Evolutionary conservation across 192 early-diverging fungal species (phyloP).

Genomic region (Coemansia erecta): DNA sequence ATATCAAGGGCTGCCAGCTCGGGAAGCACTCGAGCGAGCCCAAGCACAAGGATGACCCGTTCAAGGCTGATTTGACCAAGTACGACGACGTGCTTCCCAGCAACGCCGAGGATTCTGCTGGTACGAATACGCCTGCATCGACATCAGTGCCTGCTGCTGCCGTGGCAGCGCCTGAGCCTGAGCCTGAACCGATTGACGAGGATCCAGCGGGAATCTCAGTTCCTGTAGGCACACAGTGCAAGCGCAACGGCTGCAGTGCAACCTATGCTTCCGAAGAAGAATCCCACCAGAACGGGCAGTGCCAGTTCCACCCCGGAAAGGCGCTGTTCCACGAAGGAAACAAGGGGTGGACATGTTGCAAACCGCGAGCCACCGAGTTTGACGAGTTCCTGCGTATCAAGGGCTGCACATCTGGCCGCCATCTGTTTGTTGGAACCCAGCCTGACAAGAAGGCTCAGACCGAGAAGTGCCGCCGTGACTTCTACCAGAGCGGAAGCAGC

Average conservation of each 20-base stretch:
- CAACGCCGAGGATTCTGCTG: constrained; percentile 8
- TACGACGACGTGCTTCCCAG: constrained; percentile 37
- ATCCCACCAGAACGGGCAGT: constrained; percentile 44
- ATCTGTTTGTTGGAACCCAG: constrained; percentile 79
- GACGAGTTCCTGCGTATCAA: constrained; percentile 96
- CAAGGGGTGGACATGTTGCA: constrained; percentile 97
- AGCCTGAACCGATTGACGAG: constrained; percentile 63
- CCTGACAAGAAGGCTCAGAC: constrained; percentile 15
- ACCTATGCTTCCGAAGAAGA: constrained; percentile 61
- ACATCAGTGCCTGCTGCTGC: constrained; percentile 25
- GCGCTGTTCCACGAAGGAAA: constrained; percentile 98
- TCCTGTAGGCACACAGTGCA: constrained; percentile 72
- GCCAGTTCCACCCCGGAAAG: constrained; percentile 83
- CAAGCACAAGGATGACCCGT: constrained; percentile 48
- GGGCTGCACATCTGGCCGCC: constrained; percentile 87
- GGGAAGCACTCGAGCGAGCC: constrained; percentile 66
- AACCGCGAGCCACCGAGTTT: constrained; percentile 93
- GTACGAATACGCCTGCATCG: constrained; percentile 16
- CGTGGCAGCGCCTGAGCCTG: constrained; percentile 27
- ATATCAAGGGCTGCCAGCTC: constrained; percentile 81
- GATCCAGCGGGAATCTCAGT: constrained; percentile 78
- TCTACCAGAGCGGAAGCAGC: constrained; percentile 86
- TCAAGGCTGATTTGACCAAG: constrained; percentile 44
- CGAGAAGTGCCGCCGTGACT: constrained; percentile 78
- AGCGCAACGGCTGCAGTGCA: constrained; percentile 75